Evolutionary conservation across 2,329 filamentous ascomycete species (phyloP), one percentile per base, ranked within the genome.

Genomic region (Fusarium sp.): DNA sequence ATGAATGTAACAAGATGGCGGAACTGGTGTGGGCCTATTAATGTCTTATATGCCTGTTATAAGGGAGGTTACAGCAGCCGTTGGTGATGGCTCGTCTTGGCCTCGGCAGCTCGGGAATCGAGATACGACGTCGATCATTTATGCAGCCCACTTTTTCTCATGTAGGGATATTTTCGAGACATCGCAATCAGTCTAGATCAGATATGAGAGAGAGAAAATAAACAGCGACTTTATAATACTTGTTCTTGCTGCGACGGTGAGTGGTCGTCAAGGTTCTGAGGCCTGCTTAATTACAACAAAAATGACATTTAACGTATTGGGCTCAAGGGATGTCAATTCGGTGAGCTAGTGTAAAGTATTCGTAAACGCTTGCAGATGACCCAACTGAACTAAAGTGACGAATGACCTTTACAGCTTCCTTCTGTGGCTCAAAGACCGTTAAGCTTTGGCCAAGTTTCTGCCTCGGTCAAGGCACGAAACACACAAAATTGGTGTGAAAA

Each of bases 81-180:
- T 61, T 60, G 50, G 34, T 23, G 42, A 66, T 56, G 44, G 43
- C 40, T 55, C 19, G 26, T 43, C 48, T 42, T 65, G 26, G 57
- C 45, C 51, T 67, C 66, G 65, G 66, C 56, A 69, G 58, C 51
- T 67, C 66, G 65, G 65, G 65, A 69, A 67, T 67, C 66, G 66
- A 55, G 62, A 69, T 67, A 67, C 48, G 34, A 30, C 39, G 66
- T 67, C 53, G 67, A 69, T 69, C 67, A 65, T 40, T 53, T 45
- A 61, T 64, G 64, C 49, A 65, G 38, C 49, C 58, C 28, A 43
- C 44, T 56, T 62, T 52, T 52, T 48, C 28, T 54, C 40, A 30
- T 44, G 46, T 39, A 56, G 46, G 42, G 43, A 26, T 28, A 40
- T 36, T 7, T 34, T 36, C 3, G 14, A 26, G 32, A 30, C 36